Evolutionary conservation across 805 yeast genomes (phyloP).

Genomic region (Pichia nanzhaoensis): DNA sequence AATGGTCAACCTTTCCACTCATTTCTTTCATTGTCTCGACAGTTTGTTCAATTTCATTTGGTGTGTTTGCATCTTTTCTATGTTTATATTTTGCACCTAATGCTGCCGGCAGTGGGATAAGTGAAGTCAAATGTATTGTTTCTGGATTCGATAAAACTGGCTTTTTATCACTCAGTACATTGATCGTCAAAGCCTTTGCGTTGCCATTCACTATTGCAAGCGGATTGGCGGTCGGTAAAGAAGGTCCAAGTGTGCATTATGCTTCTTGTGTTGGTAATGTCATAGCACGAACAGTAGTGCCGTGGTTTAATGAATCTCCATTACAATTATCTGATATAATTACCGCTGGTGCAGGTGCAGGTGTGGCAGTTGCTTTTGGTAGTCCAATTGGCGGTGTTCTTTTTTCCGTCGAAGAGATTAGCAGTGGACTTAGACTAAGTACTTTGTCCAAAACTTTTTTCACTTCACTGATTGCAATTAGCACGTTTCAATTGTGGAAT

Average conservation of each 20-base stretch:
- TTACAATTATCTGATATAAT: constrained; percentile 50
- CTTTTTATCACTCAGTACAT: constrained; percentile 67
- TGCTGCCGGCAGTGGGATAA: constrained; percentile 97
- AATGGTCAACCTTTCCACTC: constrained; percentile 45
- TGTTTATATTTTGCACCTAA: constrained; percentile 73
- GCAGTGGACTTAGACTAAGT: constrained; percentile 62
- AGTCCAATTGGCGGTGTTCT: constrained; percentile 95
- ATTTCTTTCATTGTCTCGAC: constrained; percentile 55
- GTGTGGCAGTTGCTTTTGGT: constrained; percentile 98
- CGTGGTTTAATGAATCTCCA: constrained; percentile 39
- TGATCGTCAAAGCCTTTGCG: constrained; percentile 69
- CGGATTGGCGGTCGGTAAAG: constrained; percentile 92
- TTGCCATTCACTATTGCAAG: constrained; percentile 89
- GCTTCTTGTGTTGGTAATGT: constrained; percentile 93
- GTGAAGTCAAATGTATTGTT: constrained; percentile 91
- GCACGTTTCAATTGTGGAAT: constrained; percentile 70
- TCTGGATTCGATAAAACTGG: constrained; percentile 80
- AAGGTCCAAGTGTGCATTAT: constrained; percentile 97
- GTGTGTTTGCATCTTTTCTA: constrained; percentile 56
- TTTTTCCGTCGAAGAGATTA: constrained; percentile 87
- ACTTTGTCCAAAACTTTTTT: constrained; percentile 90
- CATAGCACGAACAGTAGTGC: constrained; percentile 48
- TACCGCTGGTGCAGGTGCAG: constrained; percentile 93
- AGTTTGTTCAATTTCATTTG: constrained; percentile 51
- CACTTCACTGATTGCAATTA: constrained; percentile 82